Evolutionary conservation across 2,329 filamentous ascomycete species (phyloP), one percentile per base, ranked within the genome.

Genomic region (Xylaria sp.): DNA sequence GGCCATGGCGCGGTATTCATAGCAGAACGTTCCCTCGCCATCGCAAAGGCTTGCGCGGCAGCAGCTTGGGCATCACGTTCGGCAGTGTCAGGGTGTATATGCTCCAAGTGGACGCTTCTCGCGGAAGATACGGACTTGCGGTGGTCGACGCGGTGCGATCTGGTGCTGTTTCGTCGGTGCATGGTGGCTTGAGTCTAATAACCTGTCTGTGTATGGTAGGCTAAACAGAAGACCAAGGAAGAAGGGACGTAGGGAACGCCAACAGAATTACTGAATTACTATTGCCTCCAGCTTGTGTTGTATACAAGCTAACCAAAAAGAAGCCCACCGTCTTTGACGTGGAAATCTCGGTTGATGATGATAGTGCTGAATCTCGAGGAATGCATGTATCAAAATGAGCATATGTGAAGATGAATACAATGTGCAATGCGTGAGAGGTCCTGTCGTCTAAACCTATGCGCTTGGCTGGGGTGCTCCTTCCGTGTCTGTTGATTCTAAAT

Each of bases 51-150:
- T 63, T 85, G 74, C 29, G 76, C 73, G 7, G 87, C 87, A 19
- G 87, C 86, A 38, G 81, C 77, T 38, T 84, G 79, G 7, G 87
- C 87, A 68, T 88, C 83, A 49, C 82, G 75, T 44, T 81, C 77
- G 2, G 81, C 80, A 2, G 72, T 68, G 9, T 69, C 70, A 1
- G 79, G 78, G 60, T 78, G 72, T 41, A 85, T 80, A 46, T 78
- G 73, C 45, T 81, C 74, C 18, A 81, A 69, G 53, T 73, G 70
- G 18, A 77, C 72, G 24, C 76, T 74, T 45, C 75, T 75, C 24
- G 76, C 70, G 29, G 80, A 81, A 54, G 72, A 76, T n/a, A 75
- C 75, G 6, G 82, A 85, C 64, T 82, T 85, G 66, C 78, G 80
- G 60, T 76, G 78, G 61, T 72, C 69, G 20, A 83, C 71, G 65